These are phyloP conservation scores for Lobosporangium transversale DNA, from an alignment of 192 early-diverging fungal species.

Conservation along the genomic window DNA sequence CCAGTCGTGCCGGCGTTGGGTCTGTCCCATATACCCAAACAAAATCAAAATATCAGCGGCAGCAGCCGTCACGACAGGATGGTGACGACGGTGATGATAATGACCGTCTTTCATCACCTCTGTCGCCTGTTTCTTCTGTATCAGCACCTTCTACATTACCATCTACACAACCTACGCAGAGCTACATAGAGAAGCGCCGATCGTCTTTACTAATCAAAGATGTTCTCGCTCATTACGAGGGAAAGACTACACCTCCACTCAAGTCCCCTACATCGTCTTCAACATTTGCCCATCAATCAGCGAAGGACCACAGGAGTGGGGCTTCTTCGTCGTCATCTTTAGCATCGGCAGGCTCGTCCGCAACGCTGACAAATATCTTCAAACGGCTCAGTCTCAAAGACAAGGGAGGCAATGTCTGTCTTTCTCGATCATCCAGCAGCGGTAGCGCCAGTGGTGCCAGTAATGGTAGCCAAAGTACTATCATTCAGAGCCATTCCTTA, in stretches of 20 bases:
- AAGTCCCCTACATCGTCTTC: slow-evolving; percentile 40
- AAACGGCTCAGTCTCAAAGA: slow-evolving; percentile 42
- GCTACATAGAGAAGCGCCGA: slow-evolving; percentile 10
- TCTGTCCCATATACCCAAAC: slow-evolving; percentile 23
- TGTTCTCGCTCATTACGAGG: slow-evolving; percentile 37
- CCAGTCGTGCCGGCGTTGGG: background rate
- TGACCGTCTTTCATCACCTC: background rate
- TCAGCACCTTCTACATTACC: slow-evolving; percentile 14
- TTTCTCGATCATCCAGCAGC: slow-evolving; percentile 9
- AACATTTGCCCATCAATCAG: slow-evolving; percentile 2
- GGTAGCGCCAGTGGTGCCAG: slow-evolving; percentile 10
- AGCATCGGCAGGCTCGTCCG: background rate
- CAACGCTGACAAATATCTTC: slow-evolving; percentile 25
- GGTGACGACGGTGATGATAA: background rate
- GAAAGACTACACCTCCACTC: slow-evolving; percentile 29
- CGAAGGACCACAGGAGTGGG: background rate
- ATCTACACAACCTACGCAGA: slow-evolving; percentile 10
- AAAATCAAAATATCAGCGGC: too few relatives aligned
- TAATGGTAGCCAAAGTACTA: slow-evolving; percentile 10
- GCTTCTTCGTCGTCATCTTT: background rate
- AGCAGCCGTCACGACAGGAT: too few relatives aligned
- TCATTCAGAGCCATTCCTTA: slow-evolving; percentile 13
- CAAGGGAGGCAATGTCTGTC: slow-evolving; percentile 6
- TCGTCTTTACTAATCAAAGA: slow-evolving; percentile 42
- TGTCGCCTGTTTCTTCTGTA: slow-evolving; percentile 15